Evolutionary conservation across 2,329 filamentous ascomycete genomes (phyloP).

Genomic region (Reticulascus tulasneorum): DNA sequence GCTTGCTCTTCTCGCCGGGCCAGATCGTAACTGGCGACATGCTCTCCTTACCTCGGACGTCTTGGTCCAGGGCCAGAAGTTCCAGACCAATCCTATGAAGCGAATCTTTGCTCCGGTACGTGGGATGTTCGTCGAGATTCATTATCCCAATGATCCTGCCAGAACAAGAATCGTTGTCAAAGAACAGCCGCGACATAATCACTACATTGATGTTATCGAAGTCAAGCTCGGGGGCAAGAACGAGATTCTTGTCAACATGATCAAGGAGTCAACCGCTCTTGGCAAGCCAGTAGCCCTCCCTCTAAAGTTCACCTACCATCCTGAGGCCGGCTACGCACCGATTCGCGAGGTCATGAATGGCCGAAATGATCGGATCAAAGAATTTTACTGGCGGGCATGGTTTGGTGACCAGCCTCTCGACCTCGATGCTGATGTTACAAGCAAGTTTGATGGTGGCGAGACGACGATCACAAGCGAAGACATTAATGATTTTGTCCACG

Average conservation of each 20-base stretch:
- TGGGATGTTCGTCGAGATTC: slow-evolving; percentile 86
- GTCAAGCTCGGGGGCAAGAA: slow-evolving; percentile 71
- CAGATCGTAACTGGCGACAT: slow-evolving; percentile 86
- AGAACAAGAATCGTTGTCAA: slow-evolving; percentile 84
- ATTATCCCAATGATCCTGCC: slow-evolving; percentile 72
- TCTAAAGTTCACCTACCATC: slow-evolving; percentile 88
- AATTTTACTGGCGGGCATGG: slow-evolving; percentile 98
- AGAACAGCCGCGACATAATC: slow-evolving; percentile 81
- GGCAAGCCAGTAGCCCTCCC: slow-evolving; percentile 78
- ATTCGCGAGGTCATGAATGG: slow-evolving; percentile 95
- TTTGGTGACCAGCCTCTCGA: slow-evolving; percentile 84
- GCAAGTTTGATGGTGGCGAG: slow-evolving; percentile 85
- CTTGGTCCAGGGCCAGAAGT: slow-evolving; percentile 91
- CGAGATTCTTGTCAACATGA: slow-evolving; percentile 83
- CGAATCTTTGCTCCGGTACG: slow-evolving; percentile 83
- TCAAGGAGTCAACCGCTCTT: slow-evolving; percentile 87
- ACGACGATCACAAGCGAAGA: slow-evolving; percentile 84
- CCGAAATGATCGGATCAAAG: slow-evolving; percentile 97
- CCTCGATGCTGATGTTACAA: slow-evolving; percentile 79
- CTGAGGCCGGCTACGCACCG: slow-evolving; percentile 94
- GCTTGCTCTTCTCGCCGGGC: slow-evolving; percentile 83
- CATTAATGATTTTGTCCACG: slow-evolving; percentile 98
- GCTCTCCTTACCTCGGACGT: slow-evolving; percentile 92
- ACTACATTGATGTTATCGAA: slow-evolving; percentile 84
- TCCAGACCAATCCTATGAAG: slow-evolving; percentile 93